phyloP scores from a whole-genome alignment of 176 grass and related monocot species.

The Hordeum marinum region DNA sequence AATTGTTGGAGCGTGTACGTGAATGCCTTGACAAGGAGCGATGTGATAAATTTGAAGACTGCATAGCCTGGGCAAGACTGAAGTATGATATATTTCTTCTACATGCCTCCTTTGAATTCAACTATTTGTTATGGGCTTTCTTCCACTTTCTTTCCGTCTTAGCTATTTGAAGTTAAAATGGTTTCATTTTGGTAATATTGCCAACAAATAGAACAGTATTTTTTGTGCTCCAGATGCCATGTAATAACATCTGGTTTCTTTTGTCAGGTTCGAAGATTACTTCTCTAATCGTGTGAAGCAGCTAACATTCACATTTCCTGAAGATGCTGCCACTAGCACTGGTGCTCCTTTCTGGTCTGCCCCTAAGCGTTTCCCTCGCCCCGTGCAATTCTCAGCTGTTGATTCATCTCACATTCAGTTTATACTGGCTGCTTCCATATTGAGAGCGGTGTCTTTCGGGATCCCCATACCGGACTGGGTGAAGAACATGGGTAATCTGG shows the following conservation, averaged over 20 bases:
- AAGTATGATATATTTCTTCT: constrained; percentile 53
- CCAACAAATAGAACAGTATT: background rate
- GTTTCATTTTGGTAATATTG: background rate
- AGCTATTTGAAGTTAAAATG: background rate
- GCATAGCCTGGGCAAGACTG: constrained; percentile 62
- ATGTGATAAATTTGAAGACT: constrained; percentile 66
- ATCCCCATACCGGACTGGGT: constrained; percentile 60
- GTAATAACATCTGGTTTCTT: constrained; percentile 5
- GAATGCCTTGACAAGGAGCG: constrained; percentile 62
- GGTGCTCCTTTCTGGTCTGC: constrained; percentile 79
- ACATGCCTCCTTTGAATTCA: background rate
- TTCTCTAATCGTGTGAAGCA: constrained; percentile 77
- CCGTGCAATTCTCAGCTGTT: constrained; percentile 54
- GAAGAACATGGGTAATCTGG: constrained; percentile 37
- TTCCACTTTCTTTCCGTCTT: background rate
- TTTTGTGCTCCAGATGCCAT: background rate
- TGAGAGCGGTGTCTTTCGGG: constrained; percentile 65
- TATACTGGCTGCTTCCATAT: constrained; percentile 60
- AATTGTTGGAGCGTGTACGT: constrained; percentile 45
- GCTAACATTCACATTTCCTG: constrained; percentile 74
- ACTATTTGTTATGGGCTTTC: constrained; percentile 1
- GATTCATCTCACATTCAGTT: constrained; percentile 60
- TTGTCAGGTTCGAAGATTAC: constrained; percentile 74
- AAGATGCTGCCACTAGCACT: constrained; percentile 64
- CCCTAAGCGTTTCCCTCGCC: constrained; percentile 66